phyloP scores from a whole-genome alignment of 225 moss, liverwort and hornwort species.

The Thuidium tamariscinum region DNA sequence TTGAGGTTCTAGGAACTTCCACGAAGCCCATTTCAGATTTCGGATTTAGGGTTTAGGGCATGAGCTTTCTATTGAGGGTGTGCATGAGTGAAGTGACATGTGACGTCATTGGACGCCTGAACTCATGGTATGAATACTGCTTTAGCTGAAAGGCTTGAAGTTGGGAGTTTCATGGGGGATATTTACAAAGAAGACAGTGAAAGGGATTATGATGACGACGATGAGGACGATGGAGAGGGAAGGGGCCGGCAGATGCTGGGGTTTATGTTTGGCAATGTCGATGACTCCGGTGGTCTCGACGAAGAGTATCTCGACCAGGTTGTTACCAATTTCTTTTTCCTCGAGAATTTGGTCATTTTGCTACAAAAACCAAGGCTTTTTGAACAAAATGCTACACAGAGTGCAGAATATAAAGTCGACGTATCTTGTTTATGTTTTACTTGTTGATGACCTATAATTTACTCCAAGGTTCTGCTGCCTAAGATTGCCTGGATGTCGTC shows the following conservation, averaged over 20 bases:
- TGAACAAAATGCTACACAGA: background rate
- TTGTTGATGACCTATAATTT: background rate
- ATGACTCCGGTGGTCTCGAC: constrained; percentile 89
- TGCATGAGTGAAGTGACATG: background rate
- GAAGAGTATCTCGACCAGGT: constrained; percentile 99
- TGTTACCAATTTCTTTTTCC: background rate
- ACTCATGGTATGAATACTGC: constrained; percentile 13
- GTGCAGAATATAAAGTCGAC: background rate
- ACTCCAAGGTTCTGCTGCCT: background rate
- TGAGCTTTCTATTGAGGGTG: background rate
- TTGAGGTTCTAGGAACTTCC: background rate
- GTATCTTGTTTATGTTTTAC: background rate
- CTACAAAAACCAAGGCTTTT: background rate
- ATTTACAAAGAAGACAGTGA: constrained; percentile 35
- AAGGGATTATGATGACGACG: constrained; percentile 57
- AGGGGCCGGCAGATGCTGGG: constrained; percentile 61
- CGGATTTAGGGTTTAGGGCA: background rate
- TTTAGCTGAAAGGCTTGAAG: constrained; percentile 7
- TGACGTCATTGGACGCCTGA: background rate
- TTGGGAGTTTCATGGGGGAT: constrained; percentile 33
- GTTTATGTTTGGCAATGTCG: constrained; percentile 99
- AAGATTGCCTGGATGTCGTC: background rate
- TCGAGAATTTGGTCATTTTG: background rate
- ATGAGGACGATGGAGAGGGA: constrained; percentile 61
- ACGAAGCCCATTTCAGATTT: background rate